Evolutionary conservation across 164 flowering plant species (phyloP).

Genomic region (Macadamia integrifolia): DNA sequence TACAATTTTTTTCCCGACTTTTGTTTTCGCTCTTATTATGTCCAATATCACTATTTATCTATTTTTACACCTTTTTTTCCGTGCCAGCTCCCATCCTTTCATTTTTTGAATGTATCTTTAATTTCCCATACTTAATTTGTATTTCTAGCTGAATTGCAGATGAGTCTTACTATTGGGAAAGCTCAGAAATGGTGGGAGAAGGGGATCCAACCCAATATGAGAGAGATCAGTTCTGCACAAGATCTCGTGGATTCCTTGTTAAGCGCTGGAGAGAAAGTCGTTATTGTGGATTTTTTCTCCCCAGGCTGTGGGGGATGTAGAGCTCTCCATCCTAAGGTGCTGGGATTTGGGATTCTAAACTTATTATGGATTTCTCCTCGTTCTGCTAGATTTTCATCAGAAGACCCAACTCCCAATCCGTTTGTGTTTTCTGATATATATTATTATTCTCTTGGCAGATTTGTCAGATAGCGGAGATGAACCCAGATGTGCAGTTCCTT

Average conservation of each 20-base stretch:
- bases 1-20: not conserved
- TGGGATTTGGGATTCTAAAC: not conserved
- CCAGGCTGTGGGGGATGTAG: constrained; percentile 92
- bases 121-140: not conserved
- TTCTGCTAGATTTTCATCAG: not conserved
- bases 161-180: constrained; percentile 38
- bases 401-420: not conserved
- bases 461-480: constrained; percentile 76
- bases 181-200: constrained; percentile 83
- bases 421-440: not conserved
- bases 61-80: not conserved
- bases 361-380: not conserved
- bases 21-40: too few relatives aligned
- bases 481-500: constrained; percentile 66
- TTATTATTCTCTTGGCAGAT: constrained; percentile 32
- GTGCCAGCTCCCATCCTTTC: not conserved
- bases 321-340: constrained; percentile 92
- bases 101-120: not conserved
- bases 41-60: not conserved
- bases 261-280: constrained; percentile 66
- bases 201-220: constrained; percentile 68
- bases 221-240: constrained; percentile 52
- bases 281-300: constrained; percentile 73
- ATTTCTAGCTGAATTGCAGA: constrained; percentile 22
- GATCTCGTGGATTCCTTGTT: constrained; percentile 61